Evolutionary conservation across 352 stramenopile species (phyloP), one percentile per base, ranked within the genome.

Genomic region (Globisporangium solare): DNA sequence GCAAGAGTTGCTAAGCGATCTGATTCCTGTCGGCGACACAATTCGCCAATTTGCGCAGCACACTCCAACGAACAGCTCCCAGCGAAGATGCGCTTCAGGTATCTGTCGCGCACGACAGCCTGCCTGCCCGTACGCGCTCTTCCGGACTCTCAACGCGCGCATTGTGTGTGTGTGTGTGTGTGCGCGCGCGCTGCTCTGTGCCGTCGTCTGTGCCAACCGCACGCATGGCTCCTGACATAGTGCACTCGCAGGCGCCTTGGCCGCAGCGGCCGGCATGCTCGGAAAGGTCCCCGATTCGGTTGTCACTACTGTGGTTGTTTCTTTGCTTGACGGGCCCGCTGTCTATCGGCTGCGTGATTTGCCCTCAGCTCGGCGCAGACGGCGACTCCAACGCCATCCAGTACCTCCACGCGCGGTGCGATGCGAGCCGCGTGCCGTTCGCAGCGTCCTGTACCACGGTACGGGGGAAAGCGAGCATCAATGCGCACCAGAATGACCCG

Each of bases 261-360:
- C 78, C 1, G 76, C 80, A 1, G 43, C 72, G 10, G 80, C 74
- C 0, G 80, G 80, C 45, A 64, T 85, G 50, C 51, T 87, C 12
- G 80, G 80, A 13, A 91, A 91, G 53, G 70, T 78, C n/a, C n/a
- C n/a, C n/a, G n/a, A n/a, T n/a, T n/a, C n/a, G 15, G 7, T 47
- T 47, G 43, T 22, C 54, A 4, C 5, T 41, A 6, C 14, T 27
- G 8, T 51, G 2, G 39, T 24, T 59, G 15, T 40, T 22, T 31
- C 13, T 41, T 20, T 32, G 37, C 11, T 21, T 3, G 14, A n/a
- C 2, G 12, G 7, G 10, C 27, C 5, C 27, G 27, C 5, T 35
- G n/a, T 35, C 27, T 35, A 10, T 35, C 7, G 6, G 7, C 6
- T 10, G 27, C 6, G 10, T 35, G 10, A 35, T 35, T 6, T 35